Evolutionary conservation across 2,329 filamentous ascomycete genomes (phyloP), one percentile per base, ranked within the genome.

Genomic region (Cladophialophora immunda): DNA sequence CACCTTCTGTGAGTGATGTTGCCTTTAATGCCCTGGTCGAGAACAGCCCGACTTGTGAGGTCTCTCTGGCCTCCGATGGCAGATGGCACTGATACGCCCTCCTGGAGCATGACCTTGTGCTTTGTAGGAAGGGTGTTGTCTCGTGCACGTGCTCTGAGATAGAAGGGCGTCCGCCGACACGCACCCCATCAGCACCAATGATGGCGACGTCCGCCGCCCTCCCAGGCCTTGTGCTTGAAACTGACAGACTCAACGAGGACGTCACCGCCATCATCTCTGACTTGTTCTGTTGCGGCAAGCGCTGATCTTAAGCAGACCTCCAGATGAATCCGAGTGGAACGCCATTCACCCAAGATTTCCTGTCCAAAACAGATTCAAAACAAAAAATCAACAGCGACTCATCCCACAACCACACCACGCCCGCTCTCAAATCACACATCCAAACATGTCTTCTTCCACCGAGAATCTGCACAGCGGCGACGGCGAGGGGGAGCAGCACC

Each of bases 341-440:
- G 63, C 19, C 36, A 56, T 41, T 63, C 62, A 32, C 57, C 58
- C 22, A 53, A 38, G 13, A 7, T 4, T n/a, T 19, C 61, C 52
- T 57, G 17, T 58, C 54, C 7, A 64, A 47, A 38, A 29, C 50
- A 41, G 61, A 38, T 52, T 25, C 7, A 27, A 54, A 15, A 62
- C 25, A 30, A 66, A 57, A 62, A 62, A 36, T 15, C 17, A 17
- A 61, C 64, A n/a, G 27, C 11, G 6, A 25, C 36, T 4, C 56
- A 58, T 8, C 6, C 36, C 38, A 45, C 38, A 45, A 38, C 13
- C 19, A 19, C 32, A 27, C 17, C 19, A 25, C 7, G 41, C 41
- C 45, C 19, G 9, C 38, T 50, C 45, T 13, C 17, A 41, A 41
- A 6, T 5, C 22, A 50, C 15, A 13, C 45, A 27, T 27, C 19